Conservation (phyloP, 306 rosid species). For the Boehmeria nivea region DNA sequence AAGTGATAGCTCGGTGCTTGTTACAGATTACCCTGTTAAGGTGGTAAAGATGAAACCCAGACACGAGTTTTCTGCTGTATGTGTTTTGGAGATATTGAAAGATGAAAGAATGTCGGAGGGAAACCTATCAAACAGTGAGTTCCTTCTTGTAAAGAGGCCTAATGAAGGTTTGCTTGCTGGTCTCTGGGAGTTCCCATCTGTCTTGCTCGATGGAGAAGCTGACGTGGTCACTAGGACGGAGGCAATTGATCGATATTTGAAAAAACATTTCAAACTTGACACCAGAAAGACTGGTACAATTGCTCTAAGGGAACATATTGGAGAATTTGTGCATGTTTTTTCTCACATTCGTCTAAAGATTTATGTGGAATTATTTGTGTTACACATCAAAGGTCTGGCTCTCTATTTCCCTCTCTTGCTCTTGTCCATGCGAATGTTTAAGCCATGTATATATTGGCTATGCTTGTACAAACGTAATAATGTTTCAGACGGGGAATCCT, state of each 20-base stretch:
- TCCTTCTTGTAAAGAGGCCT: conserved; percentile 81
- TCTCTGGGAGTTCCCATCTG: conserved; percentile 96
- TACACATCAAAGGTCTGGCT: conserved; percentile 55
- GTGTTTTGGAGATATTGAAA: conserved; percentile 76
- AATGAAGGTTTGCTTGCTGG: conserved; percentile 93
- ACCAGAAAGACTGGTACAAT: conserved; percentile 37
- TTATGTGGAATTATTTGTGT: conserved; percentile 60
- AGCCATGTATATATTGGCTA: no score
- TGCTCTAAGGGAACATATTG: conserved; percentile 63
- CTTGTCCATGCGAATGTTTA: no score
- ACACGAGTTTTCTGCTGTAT: conserved; percentile 60
- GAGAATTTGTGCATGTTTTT: conserved; percentile 83
- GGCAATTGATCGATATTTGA: conserved; percentile 45
- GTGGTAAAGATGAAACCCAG: conserved; percentile 55
- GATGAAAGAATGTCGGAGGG: conserved; percentile 27
- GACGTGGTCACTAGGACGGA: conserved; percentile 41
- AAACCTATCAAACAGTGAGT: no score
- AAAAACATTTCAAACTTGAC: conserved; percentile 42
- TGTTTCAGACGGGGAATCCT: no score
- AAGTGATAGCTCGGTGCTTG: conserved; percentile 41
- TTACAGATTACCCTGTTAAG: conserved; percentile 79
- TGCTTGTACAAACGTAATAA: no score
- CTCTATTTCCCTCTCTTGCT: not conserved
- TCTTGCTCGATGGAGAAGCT: conserved; percentile 54
- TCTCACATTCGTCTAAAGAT: conserved; percentile 86